Percentiles rank a stretch among this genome's conserved stretches.
These are phyloP conservation scores for Trametes villosa DNA, from an alignment of 768 basidiomycete species.

Conservation along the genomic window DNA sequence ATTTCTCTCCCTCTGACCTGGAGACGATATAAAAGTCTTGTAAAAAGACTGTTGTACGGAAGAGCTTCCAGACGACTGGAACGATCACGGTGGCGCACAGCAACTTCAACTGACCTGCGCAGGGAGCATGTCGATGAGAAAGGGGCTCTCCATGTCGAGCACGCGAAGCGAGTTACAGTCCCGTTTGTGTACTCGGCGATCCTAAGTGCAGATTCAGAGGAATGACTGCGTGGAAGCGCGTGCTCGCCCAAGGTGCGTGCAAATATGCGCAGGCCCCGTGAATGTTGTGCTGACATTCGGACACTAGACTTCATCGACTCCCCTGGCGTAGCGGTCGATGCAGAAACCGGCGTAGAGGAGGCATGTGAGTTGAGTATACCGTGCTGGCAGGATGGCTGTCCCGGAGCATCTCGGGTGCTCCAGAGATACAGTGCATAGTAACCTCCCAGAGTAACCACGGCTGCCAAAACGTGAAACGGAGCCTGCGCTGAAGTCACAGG, in stretches of 20 bases:
- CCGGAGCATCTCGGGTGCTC: too few species aligned
- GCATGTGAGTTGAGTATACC: conserved; percentile 73
- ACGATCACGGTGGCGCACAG: not conserved
- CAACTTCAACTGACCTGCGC: not conserved
- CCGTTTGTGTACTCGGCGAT: conserved; percentile 29
- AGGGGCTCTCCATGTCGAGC: conserved; percentile 36
- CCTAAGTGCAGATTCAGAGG: conserved; percentile 45
- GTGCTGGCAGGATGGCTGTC: too few species aligned
- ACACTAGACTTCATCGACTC: conserved; percentile 69
- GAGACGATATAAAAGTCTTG: too few species aligned
- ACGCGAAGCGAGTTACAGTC: conserved; percentile 31
- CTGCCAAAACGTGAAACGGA: too few species aligned
- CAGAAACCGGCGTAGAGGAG: conserved; percentile 78
- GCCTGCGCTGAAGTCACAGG: too few species aligned
- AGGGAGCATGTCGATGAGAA: conserved; percentile 34
- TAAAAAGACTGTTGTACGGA: too few species aligned
- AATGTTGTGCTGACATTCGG: not conserved
- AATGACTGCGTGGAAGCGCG: conserved; percentile 63
- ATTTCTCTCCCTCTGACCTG: not conserved
- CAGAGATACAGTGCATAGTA: too few species aligned
- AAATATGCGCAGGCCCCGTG: not conserved
- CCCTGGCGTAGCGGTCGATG: conserved; percentile 65
- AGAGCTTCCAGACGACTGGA: not conserved
- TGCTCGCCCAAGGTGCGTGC: conserved; percentile 60
- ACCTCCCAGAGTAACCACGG: too few species aligned